phyloP scores from a whole-genome alignment of 164 flowering plant genomes.

The Amborella trichopoda region DNA sequence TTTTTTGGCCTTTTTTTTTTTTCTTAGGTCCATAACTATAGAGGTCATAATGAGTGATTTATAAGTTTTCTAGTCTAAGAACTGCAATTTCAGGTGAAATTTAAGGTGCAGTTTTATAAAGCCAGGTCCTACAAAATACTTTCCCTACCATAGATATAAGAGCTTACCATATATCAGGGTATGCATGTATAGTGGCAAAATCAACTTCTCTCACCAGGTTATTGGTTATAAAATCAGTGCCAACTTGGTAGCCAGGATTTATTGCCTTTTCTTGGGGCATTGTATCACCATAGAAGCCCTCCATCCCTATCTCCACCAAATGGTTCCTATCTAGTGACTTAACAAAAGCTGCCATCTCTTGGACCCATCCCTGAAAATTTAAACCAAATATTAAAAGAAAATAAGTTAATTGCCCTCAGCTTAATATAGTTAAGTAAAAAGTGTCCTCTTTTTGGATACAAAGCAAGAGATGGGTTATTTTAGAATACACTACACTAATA shows the following conservation, averaged over 20 bases:
- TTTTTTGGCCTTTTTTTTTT: not conserved
- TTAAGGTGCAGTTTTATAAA: not conserved
- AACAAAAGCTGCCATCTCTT: slow-evolving; percentile 19
- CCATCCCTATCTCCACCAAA: slow-evolving; percentile 23
- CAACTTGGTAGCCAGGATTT: slow-evolving; percentile 21
- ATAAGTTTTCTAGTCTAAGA: not conserved
- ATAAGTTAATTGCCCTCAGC: not conserved
- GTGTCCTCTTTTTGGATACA: not conserved
- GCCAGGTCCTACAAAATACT: not conserved
- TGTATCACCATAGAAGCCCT: slow-evolving; percentile 23
- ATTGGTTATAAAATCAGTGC: slow-evolving; percentile 19
- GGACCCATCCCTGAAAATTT: slow-evolving; percentile 12
- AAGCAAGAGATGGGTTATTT: not conserved
- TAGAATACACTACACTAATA: not conserved
- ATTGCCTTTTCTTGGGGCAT: slow-evolving; percentile 11
- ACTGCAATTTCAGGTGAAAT: not conserved
- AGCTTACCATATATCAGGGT: slow-evolving; percentile 21
- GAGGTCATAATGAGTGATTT: not conserved
- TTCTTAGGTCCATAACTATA: not conserved
- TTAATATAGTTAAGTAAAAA: not conserved
- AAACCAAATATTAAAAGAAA: slow-evolving; percentile 1
- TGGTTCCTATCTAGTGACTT: slow-evolving; percentile 20
- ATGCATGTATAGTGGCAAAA: slow-evolving; percentile 23
- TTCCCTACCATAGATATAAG: not conserved
- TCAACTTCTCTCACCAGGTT: slow-evolving; percentile 18